A percentile compares a stretch with the other conserved stretches of the same genome.
Conservation (phyloP, 805 yeast species). For the Ogataea allantospora region DNA sequence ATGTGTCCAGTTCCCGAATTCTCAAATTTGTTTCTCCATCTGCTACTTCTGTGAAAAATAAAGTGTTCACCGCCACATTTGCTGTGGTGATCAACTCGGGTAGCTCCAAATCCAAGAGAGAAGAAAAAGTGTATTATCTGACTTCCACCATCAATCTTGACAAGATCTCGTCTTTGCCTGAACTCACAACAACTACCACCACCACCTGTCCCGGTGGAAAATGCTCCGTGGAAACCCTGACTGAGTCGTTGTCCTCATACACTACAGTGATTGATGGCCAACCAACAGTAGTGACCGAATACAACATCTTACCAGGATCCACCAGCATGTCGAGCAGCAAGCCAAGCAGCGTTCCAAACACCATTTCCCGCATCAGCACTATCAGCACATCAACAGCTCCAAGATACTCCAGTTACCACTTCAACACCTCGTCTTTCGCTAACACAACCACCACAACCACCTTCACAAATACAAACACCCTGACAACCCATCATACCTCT, state of each 20-base stretch:
- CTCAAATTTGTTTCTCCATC: slow-evolving; percentile 17
- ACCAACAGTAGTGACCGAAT: slow-evolving; percentile 40
- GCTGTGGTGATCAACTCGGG: slow-evolving; percentile 17
- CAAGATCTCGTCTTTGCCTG: slow-evolving; percentile 6
- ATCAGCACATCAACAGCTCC: neutral
- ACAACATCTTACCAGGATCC: slow-evolving; percentile 29
- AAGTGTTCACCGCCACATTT: slow-evolving; percentile 23
- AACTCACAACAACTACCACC: slow-evolving; percentile 10
- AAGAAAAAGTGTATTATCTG: slow-evolving; percentile 18
- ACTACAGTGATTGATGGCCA: slow-evolving; percentile 37
- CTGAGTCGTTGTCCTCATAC: slow-evolving; percentile 21
- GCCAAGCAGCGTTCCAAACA: slow-evolving; percentile 2
- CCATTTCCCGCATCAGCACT: slow-evolving; percentile 5
- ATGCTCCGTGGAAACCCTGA: slow-evolving; percentile 12
- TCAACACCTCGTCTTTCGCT: slow-evolving; percentile 3
- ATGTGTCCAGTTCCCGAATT: slow-evolving; percentile 8
- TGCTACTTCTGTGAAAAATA: slow-evolving; percentile 20
- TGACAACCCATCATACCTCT: slow-evolving; percentile 4
- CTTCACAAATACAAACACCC: slow-evolving; percentile 3
- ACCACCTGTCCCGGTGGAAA: slow-evolving; percentile 14
- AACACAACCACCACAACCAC: slow-evolving; percentile 5
- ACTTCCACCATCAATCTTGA: slow-evolving; percentile 17
- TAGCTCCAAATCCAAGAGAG: slow-evolving; percentile 18
- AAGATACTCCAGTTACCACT: neutral
- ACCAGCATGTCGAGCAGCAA: slow-evolving; percentile 1